Evolutionary conservation across 306 rosid genomes (phyloP).

Genomic region (Sphenostylis stenocarpa): DNA sequence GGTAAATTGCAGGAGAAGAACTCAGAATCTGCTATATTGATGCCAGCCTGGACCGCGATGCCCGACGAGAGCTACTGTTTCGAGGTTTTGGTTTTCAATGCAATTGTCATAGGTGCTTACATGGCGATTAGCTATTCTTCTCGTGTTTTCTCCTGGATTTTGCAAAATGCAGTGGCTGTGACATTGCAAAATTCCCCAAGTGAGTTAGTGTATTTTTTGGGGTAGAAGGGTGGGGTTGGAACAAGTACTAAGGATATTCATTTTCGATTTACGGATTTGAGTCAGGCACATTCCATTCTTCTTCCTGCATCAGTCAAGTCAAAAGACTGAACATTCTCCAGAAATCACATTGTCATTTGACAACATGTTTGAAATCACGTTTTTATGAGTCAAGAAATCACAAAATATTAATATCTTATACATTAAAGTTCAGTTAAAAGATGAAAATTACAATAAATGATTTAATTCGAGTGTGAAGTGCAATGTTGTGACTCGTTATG

Average conservation of each 20-base stretch:
- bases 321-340: not conserved
- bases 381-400: too few species aligned
- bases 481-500: too few species aligned
- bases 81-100: conserved; percentile 84
- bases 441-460: too few species aligned
- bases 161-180: not conserved
- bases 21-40: conserved; percentile 92
- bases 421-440: too few species aligned
- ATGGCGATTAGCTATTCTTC: conserved; percentile 49
- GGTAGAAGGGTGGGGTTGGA: not conserved
- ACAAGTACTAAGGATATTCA: not conserved
- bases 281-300: not conserved
- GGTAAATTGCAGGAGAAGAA: conserved; percentile 72
- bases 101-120: conserved; percentile 66
- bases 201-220: not conserved
- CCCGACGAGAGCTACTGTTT: conserved; percentile 62
- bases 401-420: too few species aligned
- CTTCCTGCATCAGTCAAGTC: not conserved
- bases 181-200: not conserved
- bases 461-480: too few species aligned
- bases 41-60: conserved; percentile 67
- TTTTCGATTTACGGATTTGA: not conserved
- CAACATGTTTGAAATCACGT: not conserved
- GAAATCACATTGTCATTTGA: not conserved
- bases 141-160: not conserved